Evolutionary conservation across 768 basidiomycete species (phyloP).

Genomic region (Naganishia kalamii): DNA sequence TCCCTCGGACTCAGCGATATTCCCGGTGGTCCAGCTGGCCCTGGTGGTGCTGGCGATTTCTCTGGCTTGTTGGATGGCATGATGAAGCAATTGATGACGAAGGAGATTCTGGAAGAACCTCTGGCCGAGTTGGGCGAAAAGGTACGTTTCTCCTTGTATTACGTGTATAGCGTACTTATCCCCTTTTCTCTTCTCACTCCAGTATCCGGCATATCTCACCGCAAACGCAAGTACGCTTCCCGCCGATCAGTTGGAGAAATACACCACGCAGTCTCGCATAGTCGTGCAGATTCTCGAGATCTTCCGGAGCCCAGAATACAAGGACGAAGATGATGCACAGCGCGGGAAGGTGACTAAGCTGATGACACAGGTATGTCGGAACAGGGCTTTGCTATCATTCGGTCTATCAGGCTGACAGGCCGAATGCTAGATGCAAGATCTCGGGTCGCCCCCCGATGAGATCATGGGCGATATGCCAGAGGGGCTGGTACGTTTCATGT

Average conservation of each 20-base stretch:
- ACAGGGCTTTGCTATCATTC: not conserved
- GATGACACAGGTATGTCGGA: conserved; percentile 6
- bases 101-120: conserved; percentile 46
- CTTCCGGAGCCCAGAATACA: conserved; percentile 36
- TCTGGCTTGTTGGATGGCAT: conserved; percentile 45
- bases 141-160: conserved; percentile 22
- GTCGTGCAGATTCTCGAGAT: conserved; percentile 37
- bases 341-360: conserved; percentile 10
- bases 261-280: conserved; percentile 33
- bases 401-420: too few relatives aligned
- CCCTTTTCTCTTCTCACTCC: not conserved
- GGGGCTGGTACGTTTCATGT: conserved; percentile 35
- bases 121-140: conserved; percentile 44
- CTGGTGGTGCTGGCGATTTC: conserved; percentile 22
- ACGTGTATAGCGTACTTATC: too few relatives aligned
- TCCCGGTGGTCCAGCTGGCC: not conserved
- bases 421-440: conserved; percentile 43
- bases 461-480: conserved; percentile 45
- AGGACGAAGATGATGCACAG: conserved; percentile 36
- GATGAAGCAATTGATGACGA: conserved; percentile 47
- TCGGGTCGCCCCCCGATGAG: conserved; percentile 44
- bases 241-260: conserved; percentile 32
- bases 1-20: conserved; percentile 4
- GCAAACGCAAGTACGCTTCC: conserved; percentile 28
- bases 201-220: conserved; percentile 46